Evolutionary conservation across 2,329 filamentous ascomycete species (phyloP).

Genomic region (Trichoderma guizhouense): DNA sequence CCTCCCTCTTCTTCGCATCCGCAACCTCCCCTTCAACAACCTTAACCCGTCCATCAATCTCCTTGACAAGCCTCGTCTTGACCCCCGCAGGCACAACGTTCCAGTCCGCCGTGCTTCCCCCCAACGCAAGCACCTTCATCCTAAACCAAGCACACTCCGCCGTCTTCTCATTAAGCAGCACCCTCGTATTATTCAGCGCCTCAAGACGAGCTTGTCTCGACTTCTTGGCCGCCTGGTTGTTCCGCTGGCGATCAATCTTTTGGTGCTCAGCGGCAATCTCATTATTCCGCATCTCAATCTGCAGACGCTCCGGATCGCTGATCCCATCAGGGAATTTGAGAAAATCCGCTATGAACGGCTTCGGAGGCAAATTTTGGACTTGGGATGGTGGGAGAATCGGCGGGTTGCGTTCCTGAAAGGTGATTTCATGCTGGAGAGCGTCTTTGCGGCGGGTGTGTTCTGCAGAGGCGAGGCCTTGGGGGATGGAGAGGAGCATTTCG

Average conservation of each 20-base stretch:
- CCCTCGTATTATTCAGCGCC: conserved; percentile 22
- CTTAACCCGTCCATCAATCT: conserved; percentile 22
- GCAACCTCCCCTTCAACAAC: conserved; percentile 20
- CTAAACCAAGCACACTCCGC: conserved; percentile 30
- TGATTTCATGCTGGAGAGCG: conserved; percentile 25
- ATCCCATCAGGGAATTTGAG: conserved; percentile 22
- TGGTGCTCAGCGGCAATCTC: conserved; percentile 26
- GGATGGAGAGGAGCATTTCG: conserved; percentile 25
- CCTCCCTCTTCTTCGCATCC: conserved; percentile 23
- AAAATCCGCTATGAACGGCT: conserved; percentile 24
- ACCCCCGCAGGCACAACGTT: conserved; percentile 18
- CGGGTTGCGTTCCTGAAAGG: conserved; percentile 23
- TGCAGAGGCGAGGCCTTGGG: conserved; percentile 1
- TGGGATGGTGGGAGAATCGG: conserved; percentile 29
- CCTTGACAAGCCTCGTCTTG: conserved; percentile 24
- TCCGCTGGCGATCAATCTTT: conserved; percentile 31
- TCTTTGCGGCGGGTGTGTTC: conserved; percentile 24
- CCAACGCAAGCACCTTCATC: conserved; percentile 26
- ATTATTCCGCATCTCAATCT: conserved; percentile 27
- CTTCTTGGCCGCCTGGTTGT: conserved; percentile 39
- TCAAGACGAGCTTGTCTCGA: conserved; percentile 33
- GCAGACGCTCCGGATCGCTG: conserved; percentile 2
- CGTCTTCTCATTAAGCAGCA: conserved; percentile 25
- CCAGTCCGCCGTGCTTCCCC: conserved; percentile 25
- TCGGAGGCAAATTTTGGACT: conserved; percentile 28